A percentile compares a stretch with the other conserved stretches of the same genome.
These are phyloP conservation scores for Albifimbria verrucaria DNA, from an alignment of 2,329 filamentous ascomycete genomes.

Conservation along the genomic window DNA sequence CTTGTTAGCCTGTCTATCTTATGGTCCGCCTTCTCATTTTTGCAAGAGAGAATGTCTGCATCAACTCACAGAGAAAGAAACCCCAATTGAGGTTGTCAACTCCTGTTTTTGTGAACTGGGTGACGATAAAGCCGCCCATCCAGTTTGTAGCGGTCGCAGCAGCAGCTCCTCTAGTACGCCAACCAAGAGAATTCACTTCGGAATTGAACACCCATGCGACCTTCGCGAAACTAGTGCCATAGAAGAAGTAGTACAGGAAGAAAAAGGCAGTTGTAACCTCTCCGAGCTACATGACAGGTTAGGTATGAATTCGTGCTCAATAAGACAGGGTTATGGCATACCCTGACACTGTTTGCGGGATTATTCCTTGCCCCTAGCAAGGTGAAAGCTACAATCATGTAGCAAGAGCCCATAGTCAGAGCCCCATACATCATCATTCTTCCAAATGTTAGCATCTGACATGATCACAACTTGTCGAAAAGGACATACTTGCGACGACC, in stretches of 20 bases:
- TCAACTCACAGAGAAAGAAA: no score
- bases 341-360: background rate
- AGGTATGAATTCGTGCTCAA: no score
- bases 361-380: background rate
- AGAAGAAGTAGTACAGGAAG: constrained; percentile 27
- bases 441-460: background rate
- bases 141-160: constrained; percentile 30
- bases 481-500: constrained; percentile 33
- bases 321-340: no score
- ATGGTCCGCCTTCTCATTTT: no score
- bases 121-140: constrained; percentile 30
- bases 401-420: constrained; percentile 28
- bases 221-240: constrained; percentile 19
- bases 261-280: constrained; percentile 18
- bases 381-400: constrained; percentile 26
- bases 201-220: constrained; percentile 23
- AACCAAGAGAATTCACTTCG: constrained; percentile 31
- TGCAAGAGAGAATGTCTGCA: no score
- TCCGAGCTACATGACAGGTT: no score
- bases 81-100: constrained; percentile 42
- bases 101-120: constrained; percentile 28
- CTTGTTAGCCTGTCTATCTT: no score
- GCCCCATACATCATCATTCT: constrained; percentile 38
- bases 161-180: constrained; percentile 29
- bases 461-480: background rate